Evolutionary conservation across 2,329 filamentous ascomycete species (phyloP), one percentile per base, ranked within the genome.

Genomic region (Thielaviopsis ethacetica): DNA sequence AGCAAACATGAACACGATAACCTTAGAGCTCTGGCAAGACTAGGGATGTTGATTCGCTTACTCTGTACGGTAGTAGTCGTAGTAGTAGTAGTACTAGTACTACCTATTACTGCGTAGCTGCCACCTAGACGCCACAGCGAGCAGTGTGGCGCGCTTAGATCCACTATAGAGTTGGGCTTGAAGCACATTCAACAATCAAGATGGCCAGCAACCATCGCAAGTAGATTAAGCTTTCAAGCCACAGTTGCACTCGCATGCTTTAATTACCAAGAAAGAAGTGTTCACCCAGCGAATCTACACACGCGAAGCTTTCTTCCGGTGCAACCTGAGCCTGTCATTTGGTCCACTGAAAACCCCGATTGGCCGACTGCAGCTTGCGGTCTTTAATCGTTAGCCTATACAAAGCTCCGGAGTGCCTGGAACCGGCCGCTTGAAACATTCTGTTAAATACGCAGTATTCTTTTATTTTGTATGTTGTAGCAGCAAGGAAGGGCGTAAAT

Each of bases 221-320:
- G 10, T 5, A 30, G 26, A 30, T 56, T 56, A 50, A 56, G 54
- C 54, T 56, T 56, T 50, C 41, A 56, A 56, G 54, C 54, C 54
- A 56, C 54, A 56, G 54, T 50, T 12, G 27, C 24, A 56, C 54
- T 30, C 44, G n/a, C n/a, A 19, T 49, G 3, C n/a, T 21, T 21
- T 49, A 21, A 21, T 49, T 9, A 44, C 15, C 15, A 44, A 44
- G 38, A 17, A 44, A 17, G 6, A n/a, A 15, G 38, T 44, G 38
- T n/a, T 44, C 38, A 44, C 38, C 38, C 38, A 44, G n/a, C 44
- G 17, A 19, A 49, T 21, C 17, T 49, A 6, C 44, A 49, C 38
- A 4, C 44, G 44, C 21, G 44, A 10, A 49, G 44, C 4, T 49
- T 49, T 49, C n/a, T 21, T n/a, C 17, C 17, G n/a, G 44, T 49